phyloP scores from a whole-genome alignment of 768 basidiomycete species.

The Arthromyces matolae region DNA sequence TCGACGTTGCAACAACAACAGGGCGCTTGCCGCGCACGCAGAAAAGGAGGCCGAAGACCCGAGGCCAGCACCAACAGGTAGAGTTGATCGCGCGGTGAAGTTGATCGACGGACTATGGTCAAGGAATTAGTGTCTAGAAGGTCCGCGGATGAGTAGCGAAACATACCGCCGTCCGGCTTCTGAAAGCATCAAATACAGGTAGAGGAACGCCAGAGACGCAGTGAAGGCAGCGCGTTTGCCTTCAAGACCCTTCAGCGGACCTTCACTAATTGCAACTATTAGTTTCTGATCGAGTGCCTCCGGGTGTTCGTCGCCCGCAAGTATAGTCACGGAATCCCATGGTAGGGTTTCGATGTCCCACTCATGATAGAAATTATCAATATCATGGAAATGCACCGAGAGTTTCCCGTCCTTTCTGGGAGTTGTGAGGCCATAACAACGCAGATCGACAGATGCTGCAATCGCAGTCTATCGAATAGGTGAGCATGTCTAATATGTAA shows the following conservation, averaged over 20 bases:
- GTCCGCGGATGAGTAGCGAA: slow-evolving; percentile 12
- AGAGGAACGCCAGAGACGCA: slow-evolving; percentile 75
- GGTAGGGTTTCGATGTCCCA: slow-evolving; percentile 80
- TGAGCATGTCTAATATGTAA: slow-evolving; percentile 8
- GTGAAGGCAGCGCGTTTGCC: slow-evolving; percentile 36
- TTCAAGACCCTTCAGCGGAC: slow-evolving; percentile 34
- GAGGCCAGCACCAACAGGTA: slow-evolving; percentile 93
- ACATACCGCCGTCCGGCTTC: slow-evolving; percentile 54
- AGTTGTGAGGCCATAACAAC: slow-evolving; percentile 85
- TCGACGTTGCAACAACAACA: slow-evolving; percentile 73
- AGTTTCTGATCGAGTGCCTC: slow-evolving; percentile 71
- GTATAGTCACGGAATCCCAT: slow-evolving; percentile 67
- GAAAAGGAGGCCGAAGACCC: slow-evolving; percentile 98
- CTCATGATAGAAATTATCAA: slow-evolving; percentile 70
- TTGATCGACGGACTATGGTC: slow-evolving; percentile 65
- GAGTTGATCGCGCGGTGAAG: slow-evolving; percentile 79
- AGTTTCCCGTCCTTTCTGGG: slow-evolving; percentile 72
- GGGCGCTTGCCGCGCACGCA: slow-evolving; percentile 74
- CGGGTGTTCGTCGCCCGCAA: slow-evolving; percentile 50
- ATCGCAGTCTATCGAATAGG: slow-evolving; percentile 70
- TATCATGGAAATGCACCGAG: slow-evolving; percentile 75
- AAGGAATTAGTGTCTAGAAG: slow-evolving; percentile 14
- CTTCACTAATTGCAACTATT: slow-evolving; percentile 62
- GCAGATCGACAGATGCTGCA: slow-evolving; percentile 91
- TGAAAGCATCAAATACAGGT: slow-evolving; percentile 84